phyloP scores from a whole-genome alignment of 257 asterid genomes.

The Ocimum tenuiflorum region DNA sequence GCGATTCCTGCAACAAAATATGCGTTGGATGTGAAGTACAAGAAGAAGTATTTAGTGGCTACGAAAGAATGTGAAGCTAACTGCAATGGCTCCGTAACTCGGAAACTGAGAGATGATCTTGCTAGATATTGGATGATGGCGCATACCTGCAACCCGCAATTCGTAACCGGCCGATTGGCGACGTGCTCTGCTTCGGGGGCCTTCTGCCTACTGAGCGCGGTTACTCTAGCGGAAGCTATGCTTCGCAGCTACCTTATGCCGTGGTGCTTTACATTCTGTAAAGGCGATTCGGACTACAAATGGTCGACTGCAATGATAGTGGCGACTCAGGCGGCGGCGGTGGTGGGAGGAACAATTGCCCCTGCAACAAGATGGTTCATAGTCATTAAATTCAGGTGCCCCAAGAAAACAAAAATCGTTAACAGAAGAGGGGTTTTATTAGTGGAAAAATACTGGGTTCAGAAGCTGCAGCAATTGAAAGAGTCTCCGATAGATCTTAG shows the following conservation, averaged over 20 bases:
- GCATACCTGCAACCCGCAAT: constrained; percentile 69
- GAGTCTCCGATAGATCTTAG: constrained; percentile 45
- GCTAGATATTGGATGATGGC: constrained; percentile 86
- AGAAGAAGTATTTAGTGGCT: constrained; percentile 32
- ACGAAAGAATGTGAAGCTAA: constrained; percentile 27
- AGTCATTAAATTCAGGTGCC: constrained; percentile 51
- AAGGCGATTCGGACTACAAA: constrained; percentile 64
- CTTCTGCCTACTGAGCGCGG: constrained; percentile 49
- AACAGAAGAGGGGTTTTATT: constrained; percentile 8
- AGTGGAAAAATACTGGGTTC: constrained; percentile 63
- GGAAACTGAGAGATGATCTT: constrained; percentile 44
- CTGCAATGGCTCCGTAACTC: constrained; percentile 15
- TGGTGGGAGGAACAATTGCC: constrained; percentile 54
- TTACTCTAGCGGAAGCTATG: constrained; percentile 47
- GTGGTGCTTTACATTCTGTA: constrained; percentile 45
- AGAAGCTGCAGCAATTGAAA: constrained; percentile 35
- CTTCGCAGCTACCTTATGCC: constrained; percentile 49
- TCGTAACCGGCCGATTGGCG: constrained; percentile 60
- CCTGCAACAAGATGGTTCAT: constrained; percentile 69
- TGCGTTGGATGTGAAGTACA: constrained; percentile 46
- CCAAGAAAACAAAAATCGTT: constrained; percentile 24
- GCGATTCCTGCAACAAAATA: constrained; percentile 50
- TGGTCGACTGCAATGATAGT: constrained; percentile 63
- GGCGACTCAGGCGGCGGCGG: constrained; percentile 44
- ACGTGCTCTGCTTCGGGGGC: constrained; percentile 73